phyloP scores from a whole-genome alignment of 2,329 filamentous ascomycete species.

The Colletotrichum sidae region DNA sequence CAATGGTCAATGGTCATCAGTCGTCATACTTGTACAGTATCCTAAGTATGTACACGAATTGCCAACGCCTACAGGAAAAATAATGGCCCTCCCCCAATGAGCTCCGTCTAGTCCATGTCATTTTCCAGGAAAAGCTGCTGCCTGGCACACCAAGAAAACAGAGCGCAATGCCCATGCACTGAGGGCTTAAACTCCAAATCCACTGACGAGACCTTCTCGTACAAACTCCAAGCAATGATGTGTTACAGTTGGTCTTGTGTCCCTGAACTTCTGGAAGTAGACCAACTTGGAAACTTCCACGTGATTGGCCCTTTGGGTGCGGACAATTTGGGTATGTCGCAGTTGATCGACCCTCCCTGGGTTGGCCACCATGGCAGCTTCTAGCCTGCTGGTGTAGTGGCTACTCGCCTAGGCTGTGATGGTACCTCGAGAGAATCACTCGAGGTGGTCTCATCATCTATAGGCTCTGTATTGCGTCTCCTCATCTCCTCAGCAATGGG shows the following conservation, averaged over 20 bases:
- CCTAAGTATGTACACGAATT: slow-evolving; percentile 27
- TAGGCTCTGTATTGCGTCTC: slow-evolving; percentile 32
- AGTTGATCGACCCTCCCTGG: not conserved
- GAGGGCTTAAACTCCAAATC: slow-evolving; percentile 17
- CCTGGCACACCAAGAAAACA: slow-evolving; percentile 10
- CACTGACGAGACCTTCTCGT: not conserved
- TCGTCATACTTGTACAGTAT: slow-evolving; percentile 29
- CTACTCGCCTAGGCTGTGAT: slow-evolving; percentile 23
- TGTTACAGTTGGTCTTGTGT: too few relatives aligned
- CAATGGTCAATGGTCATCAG: slow-evolving; percentile 3
- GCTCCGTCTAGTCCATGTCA: slow-evolving; percentile 21
- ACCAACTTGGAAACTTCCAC: too few relatives aligned
- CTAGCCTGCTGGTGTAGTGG: slow-evolving; percentile 35
- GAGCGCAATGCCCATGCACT: not conserved
- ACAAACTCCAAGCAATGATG: slow-evolving; percentile 11
- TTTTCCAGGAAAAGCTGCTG: slow-evolving; percentile 18
- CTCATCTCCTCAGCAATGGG: slow-evolving; percentile 25
- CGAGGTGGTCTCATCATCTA: slow-evolving; percentile 32
- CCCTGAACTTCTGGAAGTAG: too few relatives aligned
- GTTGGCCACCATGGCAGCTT: slow-evolving; percentile 13
- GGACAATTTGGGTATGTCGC: too few relatives aligned
- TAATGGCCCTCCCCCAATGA: slow-evolving; percentile 18
- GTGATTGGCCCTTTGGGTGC: too few relatives aligned
- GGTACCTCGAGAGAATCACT: slow-evolving; percentile 17
- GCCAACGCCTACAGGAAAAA: slow-evolving; percentile 17